Evolutionary conservation across 2,329 filamentous ascomycete genomes (phyloP).

Genomic region (Fusarium sp.): DNA sequence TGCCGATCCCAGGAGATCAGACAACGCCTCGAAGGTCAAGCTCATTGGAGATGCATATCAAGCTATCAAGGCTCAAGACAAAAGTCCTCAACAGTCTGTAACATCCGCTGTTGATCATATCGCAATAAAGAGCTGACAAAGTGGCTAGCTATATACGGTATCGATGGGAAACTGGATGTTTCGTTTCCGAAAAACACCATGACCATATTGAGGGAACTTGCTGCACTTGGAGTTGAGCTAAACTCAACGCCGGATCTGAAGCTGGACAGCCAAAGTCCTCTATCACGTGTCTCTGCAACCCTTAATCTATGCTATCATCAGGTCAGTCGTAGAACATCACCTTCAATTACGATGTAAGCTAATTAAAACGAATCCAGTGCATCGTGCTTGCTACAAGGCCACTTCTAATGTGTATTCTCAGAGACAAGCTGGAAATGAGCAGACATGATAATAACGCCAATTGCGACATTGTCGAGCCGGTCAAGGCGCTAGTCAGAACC

Average conservation of each 20-base stretch:
- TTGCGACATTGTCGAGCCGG: background rate
- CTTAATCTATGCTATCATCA: background rate
- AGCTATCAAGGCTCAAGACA: background rate
- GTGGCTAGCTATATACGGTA: background rate
- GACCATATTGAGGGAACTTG: background rate
- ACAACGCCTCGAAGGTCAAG: background rate
- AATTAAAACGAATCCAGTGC: background rate
- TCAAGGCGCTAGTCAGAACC: background rate
- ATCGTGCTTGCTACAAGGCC: background rate
- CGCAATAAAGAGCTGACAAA: no score
- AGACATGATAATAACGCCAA: background rate
- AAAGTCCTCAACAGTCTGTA: background rate
- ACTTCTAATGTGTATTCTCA: background rate
- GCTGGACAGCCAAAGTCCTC: background rate
- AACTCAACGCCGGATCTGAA: background rate
- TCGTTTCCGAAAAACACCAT: background rate
- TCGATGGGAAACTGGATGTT: background rate
- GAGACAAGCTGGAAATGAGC: background rate
- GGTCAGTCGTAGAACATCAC: background rate
- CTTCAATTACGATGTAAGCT: background rate
- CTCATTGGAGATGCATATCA: background rate
- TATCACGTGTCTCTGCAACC: background rate
- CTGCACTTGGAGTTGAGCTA: background rate
- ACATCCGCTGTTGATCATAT: no score
- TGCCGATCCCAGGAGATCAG: background rate